A percentile compares a stretch with the other conserved stretches of the same genome.
Evolutionary conservation across 2,329 filamentous ascomycete genomes (phyloP).

Genomic region (Coleophoma crateriformis): DNA sequence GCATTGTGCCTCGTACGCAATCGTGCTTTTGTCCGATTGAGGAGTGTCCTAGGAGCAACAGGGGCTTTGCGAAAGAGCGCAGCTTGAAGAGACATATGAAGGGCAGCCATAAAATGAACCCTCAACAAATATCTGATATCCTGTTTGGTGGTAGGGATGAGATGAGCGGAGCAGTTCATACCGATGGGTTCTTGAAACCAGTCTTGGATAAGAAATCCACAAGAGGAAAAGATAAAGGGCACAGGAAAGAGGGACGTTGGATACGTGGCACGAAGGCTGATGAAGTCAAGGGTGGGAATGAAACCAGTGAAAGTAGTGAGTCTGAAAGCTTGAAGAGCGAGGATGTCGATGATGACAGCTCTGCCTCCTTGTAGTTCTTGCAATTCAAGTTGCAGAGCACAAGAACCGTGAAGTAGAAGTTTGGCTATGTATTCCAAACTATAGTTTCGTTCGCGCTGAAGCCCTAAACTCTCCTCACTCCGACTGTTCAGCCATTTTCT

Average conservation of each 20-base stretch:
- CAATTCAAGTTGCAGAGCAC: too few species aligned
- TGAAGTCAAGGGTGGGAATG: too few species aligned
- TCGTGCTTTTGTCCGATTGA: constrained; percentile 29
- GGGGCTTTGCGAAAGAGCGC: constrained; percentile 30
- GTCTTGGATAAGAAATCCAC: constrained; percentile 29
- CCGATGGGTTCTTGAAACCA: constrained; percentile 60
- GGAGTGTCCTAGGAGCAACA: constrained; percentile 28
- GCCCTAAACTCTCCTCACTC: too few species aligned
- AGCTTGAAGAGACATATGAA: constrained; percentile 39
- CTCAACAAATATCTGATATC: constrained; percentile 48
- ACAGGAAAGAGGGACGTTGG: not conserved
- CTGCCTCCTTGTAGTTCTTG: too few species aligned
- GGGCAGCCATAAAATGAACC: constrained; percentile 34
- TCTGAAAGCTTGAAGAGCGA: too few species aligned
- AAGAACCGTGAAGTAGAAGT: too few species aligned
- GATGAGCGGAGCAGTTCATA: constrained; percentile 57
- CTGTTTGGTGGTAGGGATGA: constrained; percentile 30
- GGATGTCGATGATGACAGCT: too few species aligned
- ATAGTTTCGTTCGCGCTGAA: too few species aligned
- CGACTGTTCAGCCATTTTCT: too few species aligned
- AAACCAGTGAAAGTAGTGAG: too few species aligned
- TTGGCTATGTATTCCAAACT: too few species aligned
- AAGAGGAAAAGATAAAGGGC: constrained; percentile 7
- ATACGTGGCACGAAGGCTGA: too few species aligned
- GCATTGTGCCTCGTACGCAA: not conserved